Percentiles rank a stretch among this genome's conserved stretches.
Conservation (phyloP, 352 stramenopile species). For the Pythium apleroticum region DNA sequence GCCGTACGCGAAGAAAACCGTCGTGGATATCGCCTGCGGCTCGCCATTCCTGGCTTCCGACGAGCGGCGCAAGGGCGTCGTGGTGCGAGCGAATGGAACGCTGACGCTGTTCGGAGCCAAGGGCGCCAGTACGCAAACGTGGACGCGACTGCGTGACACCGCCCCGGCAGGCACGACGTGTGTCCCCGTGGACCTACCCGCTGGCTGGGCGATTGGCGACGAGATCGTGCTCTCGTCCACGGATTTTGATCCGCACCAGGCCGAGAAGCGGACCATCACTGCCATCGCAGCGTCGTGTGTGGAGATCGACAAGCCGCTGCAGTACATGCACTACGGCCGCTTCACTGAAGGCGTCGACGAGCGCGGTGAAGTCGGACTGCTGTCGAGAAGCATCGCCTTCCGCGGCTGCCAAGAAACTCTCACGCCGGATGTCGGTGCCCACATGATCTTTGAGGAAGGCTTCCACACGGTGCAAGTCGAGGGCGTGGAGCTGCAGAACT, state of each 20-base stretch:
- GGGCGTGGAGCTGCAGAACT: conserved; percentile 42
- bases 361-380: conserved; percentile 56
- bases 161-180: conserved; percentile 24
- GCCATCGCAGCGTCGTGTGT: conserved; percentile 24
- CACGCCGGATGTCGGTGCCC: conserved; percentile 31
- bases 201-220: conserved; percentile 39
- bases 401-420: conserved; percentile 35
- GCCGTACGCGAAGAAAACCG: conserved; percentile 38
- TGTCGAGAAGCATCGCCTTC: conserved; percentile 60
- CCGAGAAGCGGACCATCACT: conserved; percentile 38
- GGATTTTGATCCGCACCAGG: conserved; percentile 40
- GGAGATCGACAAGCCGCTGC: conserved; percentile 30
- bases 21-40: conserved; percentile 37
- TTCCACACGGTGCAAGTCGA: conserved; percentile 39
- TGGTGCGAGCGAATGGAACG: conserved; percentile 32
- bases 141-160: conserved; percentile 33
- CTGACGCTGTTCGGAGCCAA: conserved; percentile 38
- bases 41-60: conserved; percentile 25
- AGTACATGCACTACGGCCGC: conserved; percentile 40
- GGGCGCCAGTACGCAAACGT: conserved; percentile 25
- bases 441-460: conserved; percentile 40
- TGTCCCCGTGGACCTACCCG: conserved; percentile 27
- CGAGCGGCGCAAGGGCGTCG: conserved; percentile 39
- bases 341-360: conserved; percentile 48
- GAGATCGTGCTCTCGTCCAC: conserved; percentile 43